Evolutionary conservation across 73 alveolate genomes (phyloP).

Genomic region (Paramecium sexaurelia): DNA sequence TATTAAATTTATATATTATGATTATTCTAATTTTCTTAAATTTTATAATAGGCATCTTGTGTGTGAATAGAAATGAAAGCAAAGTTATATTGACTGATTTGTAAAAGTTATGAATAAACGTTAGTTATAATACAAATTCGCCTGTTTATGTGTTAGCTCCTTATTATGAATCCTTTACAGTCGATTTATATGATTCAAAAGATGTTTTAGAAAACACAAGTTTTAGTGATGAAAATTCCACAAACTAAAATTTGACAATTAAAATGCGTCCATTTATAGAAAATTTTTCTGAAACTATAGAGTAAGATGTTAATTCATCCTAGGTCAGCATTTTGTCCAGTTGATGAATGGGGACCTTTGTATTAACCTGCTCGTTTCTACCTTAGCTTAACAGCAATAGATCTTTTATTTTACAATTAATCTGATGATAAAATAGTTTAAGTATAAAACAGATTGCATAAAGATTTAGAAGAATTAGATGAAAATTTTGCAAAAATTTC

Average conservation of each 20-base stretch:
- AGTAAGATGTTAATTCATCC: neutral
- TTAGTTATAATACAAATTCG: neutral
- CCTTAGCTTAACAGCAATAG: neutral
- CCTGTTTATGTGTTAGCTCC: neutral
- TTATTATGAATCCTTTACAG: neutral
- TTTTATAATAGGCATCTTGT: neutral
- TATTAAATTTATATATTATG: too few relatives aligned
- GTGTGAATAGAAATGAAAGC: neutral
- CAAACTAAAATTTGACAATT: neutral
- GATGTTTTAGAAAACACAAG: neutral
- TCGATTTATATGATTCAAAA: neutral
- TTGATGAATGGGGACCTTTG: neutral
- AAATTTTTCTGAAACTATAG: neutral
- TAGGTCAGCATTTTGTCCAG: neutral
- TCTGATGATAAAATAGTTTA: neutral
- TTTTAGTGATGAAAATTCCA: neutral
- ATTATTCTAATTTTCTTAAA: neutral
- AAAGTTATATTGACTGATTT: neutral
- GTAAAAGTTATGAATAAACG: neutral
- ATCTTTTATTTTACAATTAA: neutral
- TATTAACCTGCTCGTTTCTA: neutral
- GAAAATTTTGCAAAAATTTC: neutral
- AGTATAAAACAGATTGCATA: neutral
- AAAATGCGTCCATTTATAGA: neutral
- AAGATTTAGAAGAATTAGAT: neutral